phyloP scores from a whole-genome alignment of 352 stramenopile species.

The Phytophthora europaea region DNA sequence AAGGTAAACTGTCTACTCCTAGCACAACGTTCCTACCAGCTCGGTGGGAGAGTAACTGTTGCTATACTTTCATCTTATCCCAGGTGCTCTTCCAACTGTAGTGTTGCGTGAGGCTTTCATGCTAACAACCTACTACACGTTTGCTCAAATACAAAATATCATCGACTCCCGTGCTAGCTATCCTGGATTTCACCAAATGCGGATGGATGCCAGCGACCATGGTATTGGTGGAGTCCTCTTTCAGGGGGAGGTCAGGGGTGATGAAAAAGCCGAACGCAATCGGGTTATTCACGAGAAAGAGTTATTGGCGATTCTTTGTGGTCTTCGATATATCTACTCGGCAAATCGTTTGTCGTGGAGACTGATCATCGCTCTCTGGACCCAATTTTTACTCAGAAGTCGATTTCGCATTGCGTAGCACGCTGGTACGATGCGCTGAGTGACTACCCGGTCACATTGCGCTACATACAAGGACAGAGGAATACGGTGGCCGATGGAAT shows the following conservation, averaged over 20 bases:
- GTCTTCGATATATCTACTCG: slow-evolving; percentile 9
- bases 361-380: slow-evolving; percentile 16
- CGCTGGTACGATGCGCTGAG: too few relatives aligned
- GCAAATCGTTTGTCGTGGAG: slow-evolving; percentile 14
- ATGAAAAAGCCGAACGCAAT: slow-evolving; percentile 10
- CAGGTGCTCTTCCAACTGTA: neutral
- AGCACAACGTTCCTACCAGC: neutral
- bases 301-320: slow-evolving; percentile 20
- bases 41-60: neutral
- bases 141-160: neutral
- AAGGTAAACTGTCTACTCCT: neutral
- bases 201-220: slow-evolving; percentile 20
- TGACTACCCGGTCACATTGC: too few relatives aligned
- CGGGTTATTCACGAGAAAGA: slow-evolving; percentile 23
- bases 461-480: too few relatives aligned
- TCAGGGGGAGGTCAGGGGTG: slow-evolving; percentile 14
- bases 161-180: slow-evolving; percentile 2
- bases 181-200: slow-evolving; percentile 12
- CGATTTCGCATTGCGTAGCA: too few relatives aligned
- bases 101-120: neutral
- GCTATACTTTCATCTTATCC: neutral
- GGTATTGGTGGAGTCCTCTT: slow-evolving; percentile 18
- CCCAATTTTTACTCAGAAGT: too few relatives aligned
- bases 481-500: too few relatives aligned
- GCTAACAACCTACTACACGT: neutral